Evolutionary conservation across 2,329 filamentous ascomycete genomes (phyloP), one percentile per base, ranked within the genome.

Genomic region (Celoporthe dispersa): DNA sequence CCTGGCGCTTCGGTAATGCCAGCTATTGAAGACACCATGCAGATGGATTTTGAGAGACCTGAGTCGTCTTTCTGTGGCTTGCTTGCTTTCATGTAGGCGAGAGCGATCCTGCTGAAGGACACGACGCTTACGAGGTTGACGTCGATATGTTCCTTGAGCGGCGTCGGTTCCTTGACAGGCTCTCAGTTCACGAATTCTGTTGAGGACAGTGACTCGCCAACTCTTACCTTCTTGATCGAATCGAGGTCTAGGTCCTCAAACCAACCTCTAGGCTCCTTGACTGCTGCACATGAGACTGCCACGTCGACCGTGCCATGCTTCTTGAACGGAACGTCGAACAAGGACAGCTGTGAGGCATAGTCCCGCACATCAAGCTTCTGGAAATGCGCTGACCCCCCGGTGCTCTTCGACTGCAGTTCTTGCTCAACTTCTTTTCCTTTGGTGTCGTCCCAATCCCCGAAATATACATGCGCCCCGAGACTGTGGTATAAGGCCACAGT

Each of bases 1-100:
- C 83, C 83, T 0, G 84, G 83, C 5, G 81, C 80, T 51, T 85
- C 82, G 22, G 82, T 83, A 73, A 86, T 85, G 2, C 84, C 84
- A 0, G 84, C 83, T 1, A 82, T 79, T 8, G 81, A 85, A 14
- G 76, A 74, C 7, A 75, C 69, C 3, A 78, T 72, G 14, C 76
- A 74, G 60, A 78, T 75, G 33, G 59, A 81, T 33, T 74, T 75
- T 0, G 70, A 69, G 39, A 71, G 67, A n/a, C 39, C 25, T 2
- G 33, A 14, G 39, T 11, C 41, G 31, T 25, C 48, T 37, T 22
- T 35, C 33, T 22, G 31, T 28, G 74, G 71, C n/a, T 65, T 19
- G 25, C 64, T 73, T 72, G 68, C 78, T 78, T 75, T 86, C 57
- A 87, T 79, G 72, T 85, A 87, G 6, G 84, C 84, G 25, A 81